Conservation (phyloP, 768 basidiomycete species). For the Tephrocybe rancida region DNA sequence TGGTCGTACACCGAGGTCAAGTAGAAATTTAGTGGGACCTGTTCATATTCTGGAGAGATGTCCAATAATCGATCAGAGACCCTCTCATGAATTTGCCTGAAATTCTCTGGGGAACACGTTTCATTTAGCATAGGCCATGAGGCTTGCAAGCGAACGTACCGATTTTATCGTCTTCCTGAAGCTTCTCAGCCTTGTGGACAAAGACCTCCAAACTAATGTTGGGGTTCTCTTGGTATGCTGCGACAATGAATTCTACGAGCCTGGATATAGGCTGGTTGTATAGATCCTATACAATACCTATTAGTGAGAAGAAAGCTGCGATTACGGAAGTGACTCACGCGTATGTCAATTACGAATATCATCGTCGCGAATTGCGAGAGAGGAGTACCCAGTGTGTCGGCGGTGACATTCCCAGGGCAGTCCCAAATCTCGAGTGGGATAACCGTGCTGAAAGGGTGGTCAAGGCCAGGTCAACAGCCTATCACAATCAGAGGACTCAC, state of each 20-base stretch:
- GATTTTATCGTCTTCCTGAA: constrained; percentile 89
- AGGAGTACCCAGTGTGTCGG: constrained; percentile 75
- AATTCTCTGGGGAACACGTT: constrained; percentile 64
- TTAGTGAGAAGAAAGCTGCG: background rate
- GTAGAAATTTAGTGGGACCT: constrained; percentile 82
- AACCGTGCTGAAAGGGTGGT: constrained; percentile 63
- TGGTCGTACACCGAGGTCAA: constrained; percentile 95
- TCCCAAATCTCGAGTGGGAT: constrained; percentile 96
- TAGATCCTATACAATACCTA: constrained; percentile 56
- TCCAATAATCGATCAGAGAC: constrained; percentile 83
- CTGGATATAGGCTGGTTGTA: constrained; percentile 84
- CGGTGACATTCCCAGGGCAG: constrained; percentile 84
- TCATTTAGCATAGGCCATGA: background rate
- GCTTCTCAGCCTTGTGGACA: constrained; percentile 92
- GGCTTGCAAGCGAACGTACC: constrained; percentile 50
- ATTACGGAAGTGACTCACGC: constrained; percentile 51
- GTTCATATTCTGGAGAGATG: constrained; percentile 72
- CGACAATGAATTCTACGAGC: constrained; percentile 79
- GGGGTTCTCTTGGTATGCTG: constrained; percentile 76
- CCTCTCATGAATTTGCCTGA: constrained; percentile 87
- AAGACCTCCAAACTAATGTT: constrained; percentile 86
- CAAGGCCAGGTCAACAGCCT: background rate
- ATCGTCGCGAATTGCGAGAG: constrained; percentile 82
- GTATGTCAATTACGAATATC: constrained; percentile 94
- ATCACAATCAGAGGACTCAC: constrained; percentile 47